Evolutionary conservation across 1,284 basidiomycete genomes (phyloP).

Genomic region (Tilletia indica): DNA sequence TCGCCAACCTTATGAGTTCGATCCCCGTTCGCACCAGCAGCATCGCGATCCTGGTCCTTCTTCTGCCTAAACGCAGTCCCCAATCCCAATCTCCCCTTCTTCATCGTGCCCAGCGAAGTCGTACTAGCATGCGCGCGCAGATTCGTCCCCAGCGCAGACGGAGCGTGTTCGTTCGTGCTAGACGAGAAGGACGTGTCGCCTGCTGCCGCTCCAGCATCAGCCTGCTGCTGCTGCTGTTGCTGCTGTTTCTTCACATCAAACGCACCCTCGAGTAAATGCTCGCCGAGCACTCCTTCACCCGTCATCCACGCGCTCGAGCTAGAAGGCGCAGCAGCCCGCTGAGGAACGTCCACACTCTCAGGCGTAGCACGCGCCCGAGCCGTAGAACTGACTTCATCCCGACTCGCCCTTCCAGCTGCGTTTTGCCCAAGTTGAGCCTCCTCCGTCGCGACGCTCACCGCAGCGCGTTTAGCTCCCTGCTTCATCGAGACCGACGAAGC

Average conservation of each 20-base stretch:
- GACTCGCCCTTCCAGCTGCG: no score
- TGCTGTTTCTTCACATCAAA: background rate
- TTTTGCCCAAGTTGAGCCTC: no score
- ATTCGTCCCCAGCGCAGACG: background rate
- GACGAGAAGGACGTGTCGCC: conserved; percentile 3
- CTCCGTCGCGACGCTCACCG: no score
- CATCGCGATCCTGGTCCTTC: background rate
- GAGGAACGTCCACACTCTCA: no score
- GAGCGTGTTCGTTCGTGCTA: background rate
- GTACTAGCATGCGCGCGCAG: background rate
- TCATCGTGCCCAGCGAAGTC: conserved; percentile 3
- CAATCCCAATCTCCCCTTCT: background rate
- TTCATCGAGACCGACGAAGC: no score
- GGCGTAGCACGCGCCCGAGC: no score
- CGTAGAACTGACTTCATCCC: no score
- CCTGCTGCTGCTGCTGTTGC: background rate
- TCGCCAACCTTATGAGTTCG: background rate
- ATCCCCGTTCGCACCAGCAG: background rate
- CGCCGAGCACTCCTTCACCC: background rate
- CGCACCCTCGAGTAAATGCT: conserved; percentile 2
- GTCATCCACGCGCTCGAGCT: conserved; percentile 13
- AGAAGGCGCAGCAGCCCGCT: background rate
- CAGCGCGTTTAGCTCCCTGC: no score
- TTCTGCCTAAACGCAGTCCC: background rate
- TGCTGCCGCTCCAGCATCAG: background rate